These are phyloP conservation scores for Plantago elongata DNA, from an alignment of 257 asterid genomes.

Conservation along the genomic window DNA sequence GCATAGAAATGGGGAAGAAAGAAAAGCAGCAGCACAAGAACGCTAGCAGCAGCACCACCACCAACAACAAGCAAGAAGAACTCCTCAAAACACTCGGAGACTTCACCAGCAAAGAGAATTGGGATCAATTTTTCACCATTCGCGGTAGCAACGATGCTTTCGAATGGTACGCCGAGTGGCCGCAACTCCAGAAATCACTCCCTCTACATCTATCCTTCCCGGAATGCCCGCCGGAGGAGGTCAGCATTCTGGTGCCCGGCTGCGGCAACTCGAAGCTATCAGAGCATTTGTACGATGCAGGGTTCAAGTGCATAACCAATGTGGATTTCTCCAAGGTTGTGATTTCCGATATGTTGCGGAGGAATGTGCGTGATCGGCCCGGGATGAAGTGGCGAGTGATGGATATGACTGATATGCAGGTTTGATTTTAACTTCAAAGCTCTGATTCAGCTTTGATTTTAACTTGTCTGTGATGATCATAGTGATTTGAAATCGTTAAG, in stretches of 20 bases:
- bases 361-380: constrained; percentile 70
- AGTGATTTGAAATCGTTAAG: too few relatives aligned
- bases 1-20: constrained; percentile 37
- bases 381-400: constrained; percentile 93
- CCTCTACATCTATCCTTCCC: constrained; percentile 27
- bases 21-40: constrained; percentile 18
- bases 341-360: constrained; percentile 69
- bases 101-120: constrained; percentile 80
- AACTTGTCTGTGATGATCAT: too few relatives aligned
- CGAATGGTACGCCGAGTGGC: constrained; percentile 97
- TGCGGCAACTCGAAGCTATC: constrained; percentile 97
- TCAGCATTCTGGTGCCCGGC: constrained; percentile 72
- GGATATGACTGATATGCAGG: constrained; percentile 96
- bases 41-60: background rate
- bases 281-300: constrained; percentile 74
- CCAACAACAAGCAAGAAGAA: constrained; percentile 47
- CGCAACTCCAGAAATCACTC: constrained; percentile 48
- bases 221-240: constrained; percentile 15
- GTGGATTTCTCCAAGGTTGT: constrained; percentile 92
- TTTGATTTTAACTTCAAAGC: constrained; percentile 7
- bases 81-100: constrained; percentile 63
- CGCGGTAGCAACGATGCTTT: constrained; percentile 72
- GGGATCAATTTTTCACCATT: constrained; percentile 81
- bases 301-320: constrained; percentile 59
- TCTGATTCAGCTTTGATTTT: background rate